Evolutionary conservation across 768 basidiomycete genomes (phyloP), one percentile per base, ranked within the genome.

Genomic region (Leccinum variicolor): DNA sequence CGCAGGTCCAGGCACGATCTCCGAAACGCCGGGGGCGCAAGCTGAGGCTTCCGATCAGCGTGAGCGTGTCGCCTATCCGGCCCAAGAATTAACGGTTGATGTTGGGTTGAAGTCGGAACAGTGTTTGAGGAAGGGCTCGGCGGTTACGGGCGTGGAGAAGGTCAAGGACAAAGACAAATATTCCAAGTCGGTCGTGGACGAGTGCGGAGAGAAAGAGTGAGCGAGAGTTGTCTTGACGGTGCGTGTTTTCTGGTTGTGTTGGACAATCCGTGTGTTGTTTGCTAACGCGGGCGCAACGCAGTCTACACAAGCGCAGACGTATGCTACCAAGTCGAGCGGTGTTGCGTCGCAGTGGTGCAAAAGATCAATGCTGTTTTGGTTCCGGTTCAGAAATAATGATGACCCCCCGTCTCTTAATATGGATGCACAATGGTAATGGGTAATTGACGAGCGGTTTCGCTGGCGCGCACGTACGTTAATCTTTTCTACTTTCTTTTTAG

Each of bases 211-310:
- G 76, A 28, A 84, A 83, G 64, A 75, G 81, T 47, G 83, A 82
- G 54, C 73, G 81, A 34, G 83, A 84, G 66, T 85, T 87, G 76
- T 87, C 33, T 69, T 84, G 62, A 84, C 85, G 43, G 86, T 87
- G 59, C 66, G 83, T 73, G 25, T 34, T 56, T 31, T 43, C 21
- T 4, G 55, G n/a, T 6, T 4, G 29, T 8, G 19, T 28, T 41
- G 52, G 17, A 39, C 36, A 17, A 39, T 3, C 17, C 36, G 15
- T 39, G 15, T 36, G 17, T 11, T 8, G 41, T 26, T 36, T 36
- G 34, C 58, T 55, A 26, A 58, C 15, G 23, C 33, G 7, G 3
- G 21, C 33, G 10, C 21, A 51, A 17, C 34, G 15, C 57, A 84
- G 84, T 71, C 78, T 21, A 73, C 79, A 6, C 84, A 79, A 64